A percentile compares a stretch with the other conserved stretches of the same genome.
phyloP scores from a whole-genome alignment of 192 early-diverging fungal species.

The Coemansia sp. region DNA sequence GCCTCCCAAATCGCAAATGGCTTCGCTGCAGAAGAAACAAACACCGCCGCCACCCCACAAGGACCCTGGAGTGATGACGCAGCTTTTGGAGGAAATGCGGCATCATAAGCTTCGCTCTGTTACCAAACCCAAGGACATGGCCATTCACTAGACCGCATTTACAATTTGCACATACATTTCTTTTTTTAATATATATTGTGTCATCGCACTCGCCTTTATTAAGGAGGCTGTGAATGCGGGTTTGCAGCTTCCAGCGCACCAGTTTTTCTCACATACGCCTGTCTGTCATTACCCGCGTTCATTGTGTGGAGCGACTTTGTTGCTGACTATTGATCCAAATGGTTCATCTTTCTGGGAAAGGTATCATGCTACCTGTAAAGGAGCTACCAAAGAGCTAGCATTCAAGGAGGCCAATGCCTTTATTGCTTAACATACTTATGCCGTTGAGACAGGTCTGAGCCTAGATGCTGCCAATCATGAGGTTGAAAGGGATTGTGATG shows the following conservation, averaged over 20 bases:
- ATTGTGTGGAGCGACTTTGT: no score
- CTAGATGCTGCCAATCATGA: no score
- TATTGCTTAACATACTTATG: no score
- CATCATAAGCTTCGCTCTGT: slow-evolving; percentile 42
- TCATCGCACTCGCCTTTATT: neutral
- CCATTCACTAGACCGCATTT: neutral
- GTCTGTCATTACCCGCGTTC: no score
- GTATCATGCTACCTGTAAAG: no score
- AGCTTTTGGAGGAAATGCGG: slow-evolving; percentile 51
- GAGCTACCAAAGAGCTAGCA: no score
- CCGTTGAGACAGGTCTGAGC: no score
- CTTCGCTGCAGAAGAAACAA: neutral
- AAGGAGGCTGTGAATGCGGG: neutral
- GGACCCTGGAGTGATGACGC: slow-evolving; percentile 49
- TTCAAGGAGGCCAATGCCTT: no score
- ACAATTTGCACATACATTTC: neutral
- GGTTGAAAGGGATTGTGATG: no score
- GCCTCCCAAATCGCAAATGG: neutral
- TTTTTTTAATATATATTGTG: neutral
- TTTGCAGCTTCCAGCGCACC: neutral
- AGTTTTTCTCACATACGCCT: neutral
- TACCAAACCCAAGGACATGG: slow-evolving; percentile 52
- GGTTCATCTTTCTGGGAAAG: no score
- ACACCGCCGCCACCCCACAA: slow-evolving; percentile 25
- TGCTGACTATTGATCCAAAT: neutral